Percentiles rank a stretch among this genome's conserved stretches.
phyloP scores from a whole-genome alignment of 805 yeast genomes.

The Kuraishia ogatae region DNA sequence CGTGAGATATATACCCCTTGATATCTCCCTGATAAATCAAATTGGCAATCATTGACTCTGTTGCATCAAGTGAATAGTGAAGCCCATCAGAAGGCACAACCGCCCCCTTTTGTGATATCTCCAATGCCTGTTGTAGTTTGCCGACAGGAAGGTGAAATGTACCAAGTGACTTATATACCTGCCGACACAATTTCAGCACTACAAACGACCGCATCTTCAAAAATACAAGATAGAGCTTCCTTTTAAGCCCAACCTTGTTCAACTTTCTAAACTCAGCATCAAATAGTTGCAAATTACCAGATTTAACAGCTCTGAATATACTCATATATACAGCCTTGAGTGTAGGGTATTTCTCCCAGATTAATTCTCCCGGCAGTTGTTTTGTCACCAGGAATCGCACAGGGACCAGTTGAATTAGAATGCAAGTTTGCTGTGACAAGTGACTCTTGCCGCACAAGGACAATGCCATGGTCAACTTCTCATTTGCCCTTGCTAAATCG shows the following conservation, averaged over 20 bases:
- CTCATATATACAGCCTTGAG: constrained; percentile 33
- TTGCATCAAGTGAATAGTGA: constrained; percentile 33
- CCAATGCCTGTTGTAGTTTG: constrained; percentile 35
- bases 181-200: constrained; percentile 41
- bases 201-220: constrained; percentile 43
- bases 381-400: constrained; percentile 41
- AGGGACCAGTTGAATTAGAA: constrained; percentile 58
- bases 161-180: constrained; percentile 18
- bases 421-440: constrained; percentile 29
- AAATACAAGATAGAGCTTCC: constrained; percentile 52
- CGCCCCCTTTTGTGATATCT: constrained; percentile 20
- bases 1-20: constrained; percentile 79
- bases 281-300: constrained; percentile 50
- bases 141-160: constrained; percentile 25
- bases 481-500: constrained; percentile 42
- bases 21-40: constrained; percentile 51
- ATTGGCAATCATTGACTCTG: constrained; percentile 64
- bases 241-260: constrained; percentile 43
- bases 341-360: constrained; percentile 33
- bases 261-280: constrained; percentile 34
- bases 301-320: constrained; percentile 36
- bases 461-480: constrained; percentile 44
- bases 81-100: constrained; percentile 10
- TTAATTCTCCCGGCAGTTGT: constrained; percentile 32
- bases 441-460: constrained; percentile 16